Conservation (phyloP, 73 alveolate species). For the Tetrahymena malaccensis region DNA sequence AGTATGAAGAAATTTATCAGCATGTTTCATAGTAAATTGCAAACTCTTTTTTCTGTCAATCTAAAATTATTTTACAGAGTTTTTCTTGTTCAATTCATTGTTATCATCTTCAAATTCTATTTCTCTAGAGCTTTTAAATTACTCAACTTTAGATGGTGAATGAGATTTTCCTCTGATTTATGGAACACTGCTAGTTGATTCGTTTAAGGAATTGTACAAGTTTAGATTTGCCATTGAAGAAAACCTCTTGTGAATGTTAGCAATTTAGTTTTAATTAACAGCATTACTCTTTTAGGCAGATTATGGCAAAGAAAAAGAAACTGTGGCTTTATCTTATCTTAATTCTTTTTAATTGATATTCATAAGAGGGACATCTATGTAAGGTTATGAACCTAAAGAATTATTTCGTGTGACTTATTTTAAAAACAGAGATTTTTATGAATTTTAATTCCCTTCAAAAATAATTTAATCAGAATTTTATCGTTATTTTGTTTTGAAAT, state of each 20-base stretch:
- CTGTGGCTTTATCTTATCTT: not conserved
- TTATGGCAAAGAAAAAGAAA: not conserved
- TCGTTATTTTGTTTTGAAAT: not conserved
- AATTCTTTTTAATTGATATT: not conserved
- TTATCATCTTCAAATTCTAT: not conserved
- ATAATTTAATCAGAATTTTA: not conserved
- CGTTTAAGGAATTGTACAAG: not conserved
- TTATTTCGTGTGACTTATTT: not conserved
- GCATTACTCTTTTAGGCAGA: not conserved
- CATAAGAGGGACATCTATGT: not conserved
- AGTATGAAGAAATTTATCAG: not conserved
- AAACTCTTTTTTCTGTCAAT: not conserved
- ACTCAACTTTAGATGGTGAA: not conserved
- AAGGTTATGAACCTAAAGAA: not conserved
- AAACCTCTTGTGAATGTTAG: not conserved
- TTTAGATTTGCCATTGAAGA: not conserved
- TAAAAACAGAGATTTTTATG: not conserved
- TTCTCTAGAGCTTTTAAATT: not conserved
- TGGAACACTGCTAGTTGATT: not conserved
- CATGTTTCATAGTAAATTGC: not conserved
- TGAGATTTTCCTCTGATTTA: not conserved
- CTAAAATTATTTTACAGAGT: not conserved
- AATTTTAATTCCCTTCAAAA: not conserved
- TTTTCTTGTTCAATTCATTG: not conserved
- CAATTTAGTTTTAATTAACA: not conserved